These are phyloP conservation scores for Eucalyptus pauciflora DNA, from an alignment of 345 rosid genomes.

Conservation along the genomic window DNA sequence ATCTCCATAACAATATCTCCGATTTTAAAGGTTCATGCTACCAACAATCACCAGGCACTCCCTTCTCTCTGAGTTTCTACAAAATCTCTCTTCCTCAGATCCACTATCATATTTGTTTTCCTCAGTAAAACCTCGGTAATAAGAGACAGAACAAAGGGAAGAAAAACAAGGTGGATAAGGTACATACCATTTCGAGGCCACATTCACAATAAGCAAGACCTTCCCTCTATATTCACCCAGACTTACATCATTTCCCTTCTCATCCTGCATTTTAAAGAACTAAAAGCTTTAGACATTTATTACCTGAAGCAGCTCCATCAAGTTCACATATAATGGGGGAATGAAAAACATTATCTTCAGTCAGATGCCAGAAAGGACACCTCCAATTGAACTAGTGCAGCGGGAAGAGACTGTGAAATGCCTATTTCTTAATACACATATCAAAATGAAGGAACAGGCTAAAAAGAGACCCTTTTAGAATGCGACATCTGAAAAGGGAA, in stretches of 20 bases:
- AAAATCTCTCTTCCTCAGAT: not conserved
- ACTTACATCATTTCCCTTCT: constrained; percentile 37
- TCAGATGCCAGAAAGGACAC: not conserved
- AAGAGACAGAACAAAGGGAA: not conserved
- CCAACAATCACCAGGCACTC: not conserved
- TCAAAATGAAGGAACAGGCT: not conserved
- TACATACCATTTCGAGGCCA: constrained; percentile 57
- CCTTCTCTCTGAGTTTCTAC: not conserved
- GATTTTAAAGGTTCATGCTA: not conserved
- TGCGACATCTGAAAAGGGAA: not conserved
- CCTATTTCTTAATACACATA: not conserved
- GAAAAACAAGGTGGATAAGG: not conserved
- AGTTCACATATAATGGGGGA: not conserved
- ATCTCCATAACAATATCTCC: not conserved
- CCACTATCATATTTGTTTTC: not conserved
- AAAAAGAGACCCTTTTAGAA: not conserved
- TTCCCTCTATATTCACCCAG: constrained; percentile 49
- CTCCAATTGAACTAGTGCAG: not conserved
- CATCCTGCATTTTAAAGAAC: constrained; percentile 24
- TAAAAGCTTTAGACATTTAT: not conserved
- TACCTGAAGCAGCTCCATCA: not conserved
- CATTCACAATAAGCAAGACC: constrained; percentile 56
- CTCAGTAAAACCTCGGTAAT: not conserved
- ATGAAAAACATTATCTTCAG: not conserved
- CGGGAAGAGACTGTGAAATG: not conserved